Base-by-base conservation (phyloP, 2,329 filamentous ascomycete species). In the Colletotrichum sp. region DNA sequence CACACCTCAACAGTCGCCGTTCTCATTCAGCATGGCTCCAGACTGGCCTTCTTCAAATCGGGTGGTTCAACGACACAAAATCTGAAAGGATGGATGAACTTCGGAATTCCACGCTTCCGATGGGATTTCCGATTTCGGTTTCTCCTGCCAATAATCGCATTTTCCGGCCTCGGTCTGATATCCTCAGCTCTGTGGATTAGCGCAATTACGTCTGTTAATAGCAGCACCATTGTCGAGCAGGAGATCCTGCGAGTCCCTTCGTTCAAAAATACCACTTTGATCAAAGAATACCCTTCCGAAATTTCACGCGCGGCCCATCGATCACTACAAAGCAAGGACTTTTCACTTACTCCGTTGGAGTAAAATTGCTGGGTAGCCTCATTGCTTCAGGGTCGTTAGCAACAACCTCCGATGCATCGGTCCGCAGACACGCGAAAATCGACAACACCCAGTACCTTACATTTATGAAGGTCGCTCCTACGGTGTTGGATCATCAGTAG, bases 401-500 rank as follows among this genome's bases (percentile, higher is more conserved):
- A 5, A 80, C 80, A 4, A 78, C 79, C 1, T 65, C 76, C 8
- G 77, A 80, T 27, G 77, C 76, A 22, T 72, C 66, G 3, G 64
- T 73, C 2, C 71, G 77, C n/a, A 65, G 44, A 3, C 81, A 82
- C 29, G 68, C 77, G 12, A 82, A 82, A 55, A 65, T 80, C 3
- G 81, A 82, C 61, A 80, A 79, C 49, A 79, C 81, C 5, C 75
- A 78, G 19, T 82, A 75, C 73, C 70, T 59, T 29, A 75, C 73
- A 71, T 59, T 29, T 82, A 82, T 67, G 36, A 78, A n/a, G 81
- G 81, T 4, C 78, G 81, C 6, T 82, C 81, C 0, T 82, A 81
- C 15, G 81, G 81, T 6, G 66, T 80, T 6, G 81, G 81, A 9
- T 65, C 81, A n/a, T 76, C 80, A 5, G 77, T 79, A n/a, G 81